Evolutionary conservation across 2,329 filamentous ascomycete species (phyloP).

Genomic region (Myriosclerotinia scirpicola): DNA sequence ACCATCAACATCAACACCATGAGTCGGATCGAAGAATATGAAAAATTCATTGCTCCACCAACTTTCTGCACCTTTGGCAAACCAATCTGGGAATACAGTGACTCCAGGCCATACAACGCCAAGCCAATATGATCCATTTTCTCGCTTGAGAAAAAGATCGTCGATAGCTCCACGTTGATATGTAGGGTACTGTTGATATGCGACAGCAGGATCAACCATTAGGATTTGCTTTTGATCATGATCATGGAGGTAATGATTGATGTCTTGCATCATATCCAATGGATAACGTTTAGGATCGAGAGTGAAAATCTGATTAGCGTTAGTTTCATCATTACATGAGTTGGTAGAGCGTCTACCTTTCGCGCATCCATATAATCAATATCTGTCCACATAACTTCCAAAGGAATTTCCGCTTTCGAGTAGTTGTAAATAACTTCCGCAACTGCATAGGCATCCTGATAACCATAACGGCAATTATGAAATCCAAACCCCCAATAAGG

Average conservation of each 20-base stretch:
- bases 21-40: constrained; percentile 61
- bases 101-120: constrained; percentile 78
- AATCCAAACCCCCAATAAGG: constrained; percentile 65
- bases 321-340: neutral
- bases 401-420: constrained; percentile 61
- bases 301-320: constrained; percentile 52
- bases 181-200: constrained; percentile 52
- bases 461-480: constrained; percentile 65
- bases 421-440: constrained; percentile 70
- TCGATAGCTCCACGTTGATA: constrained; percentile 54
- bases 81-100: constrained; percentile 76
- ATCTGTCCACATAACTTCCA: constrained; percentile 70
- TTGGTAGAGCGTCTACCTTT: constrained; percentile 38
- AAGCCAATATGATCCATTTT: constrained; percentile 60
- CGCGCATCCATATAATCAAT: constrained; percentile 61
- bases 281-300: constrained; percentile 65
- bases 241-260: constrained; percentile 65
- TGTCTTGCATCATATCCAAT: constrained; percentile 59
- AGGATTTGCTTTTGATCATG: constrained; percentile 70
- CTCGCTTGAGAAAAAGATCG: constrained; percentile 51
- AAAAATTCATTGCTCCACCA: constrained; percentile 72
- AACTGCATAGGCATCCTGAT: constrained; percentile 60
- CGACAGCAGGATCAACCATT: constrained; percentile 73
- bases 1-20: constrained; percentile 72
- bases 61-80: constrained; percentile 58